phyloP scores from a whole-genome alignment of 179 eudicot species.

The Silene vulgaris region DNA sequence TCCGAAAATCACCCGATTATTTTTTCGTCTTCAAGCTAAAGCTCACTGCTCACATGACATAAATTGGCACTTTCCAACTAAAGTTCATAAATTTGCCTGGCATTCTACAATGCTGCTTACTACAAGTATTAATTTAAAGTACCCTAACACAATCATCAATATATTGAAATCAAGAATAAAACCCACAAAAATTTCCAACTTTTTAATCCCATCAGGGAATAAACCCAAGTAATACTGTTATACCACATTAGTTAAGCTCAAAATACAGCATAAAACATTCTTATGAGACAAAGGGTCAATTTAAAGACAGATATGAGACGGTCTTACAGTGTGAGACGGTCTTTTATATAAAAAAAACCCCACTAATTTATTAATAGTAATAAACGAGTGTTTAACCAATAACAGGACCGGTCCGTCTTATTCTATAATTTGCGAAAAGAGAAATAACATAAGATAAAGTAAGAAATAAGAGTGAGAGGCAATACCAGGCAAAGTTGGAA shows the following conservation, averaged over 20 bases:
- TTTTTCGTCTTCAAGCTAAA: not conserved
- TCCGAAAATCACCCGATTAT: not conserved
- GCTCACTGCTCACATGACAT: not conserved
- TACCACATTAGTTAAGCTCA: not conserved
- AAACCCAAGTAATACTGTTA: not conserved
- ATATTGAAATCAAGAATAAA: not conserved
- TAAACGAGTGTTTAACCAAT: not conserved
- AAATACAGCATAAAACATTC: not conserved
- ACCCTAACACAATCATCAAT: not conserved
- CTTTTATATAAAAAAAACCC: not conserved
- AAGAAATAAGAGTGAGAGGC: slow-evolving; percentile 5
- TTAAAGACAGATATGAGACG: not conserved
- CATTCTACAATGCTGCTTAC: slow-evolving; percentile 1
- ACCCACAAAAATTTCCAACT: slow-evolving; percentile 9
- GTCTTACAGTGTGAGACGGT: too few relatives aligned
- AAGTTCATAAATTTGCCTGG: not conserved
- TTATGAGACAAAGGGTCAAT: not conserved
- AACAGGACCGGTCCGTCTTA: too few relatives aligned
- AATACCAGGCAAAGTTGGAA: slow-evolving; percentile 20
- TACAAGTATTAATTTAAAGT: not conserved
- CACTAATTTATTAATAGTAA: too few relatives aligned
- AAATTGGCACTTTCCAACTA: not conserved
- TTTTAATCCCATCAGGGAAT: not conserved
- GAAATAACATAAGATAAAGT: not conserved
- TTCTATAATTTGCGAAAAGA: too few relatives aligned